Evolutionary conservation across 148 eudicot genomes (phyloP), one percentile per base, ranked within the genome.

Genomic region (Diospyros lotus): DNA sequence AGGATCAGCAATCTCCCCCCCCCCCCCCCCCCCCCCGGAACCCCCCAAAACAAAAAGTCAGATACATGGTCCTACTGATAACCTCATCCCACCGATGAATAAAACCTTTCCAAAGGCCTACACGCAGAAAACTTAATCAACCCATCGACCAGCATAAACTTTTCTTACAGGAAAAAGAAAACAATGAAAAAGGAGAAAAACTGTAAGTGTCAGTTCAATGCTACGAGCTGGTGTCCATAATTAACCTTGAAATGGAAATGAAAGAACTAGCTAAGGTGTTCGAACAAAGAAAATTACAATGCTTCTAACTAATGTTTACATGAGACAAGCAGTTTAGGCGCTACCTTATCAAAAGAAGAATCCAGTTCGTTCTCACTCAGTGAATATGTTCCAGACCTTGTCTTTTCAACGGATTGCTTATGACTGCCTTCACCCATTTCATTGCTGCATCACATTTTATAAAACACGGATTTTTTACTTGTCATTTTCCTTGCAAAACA

Each of bases 321-420:
- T 9, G 62, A 7, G 62, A 69, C 67, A 62, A 68, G 28, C 43
- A 44, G 48, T 42, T 51, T 66, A 17, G 43, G 14, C 63, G 79
- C 72, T 86, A 96, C 99, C 97, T 85, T 87, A 82, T 93, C 91
- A 88, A 96, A 96, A 52, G 93, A 86, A 81, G 91, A 88, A 82
- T 85, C 90, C 41, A 85, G 67, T 59, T 89, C 91, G 76, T 79
- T 85, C 68, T 77, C 82, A 68, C 73, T 78, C 54, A 75, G 77
- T 70, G 85, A 58, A 73, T 77, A 78, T 59, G 73, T 40, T 68
- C 67, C 71, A 60, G 80, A 64, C 73, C 75, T 55, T 67, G 56
- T 81, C 77, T 82, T 82, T 79, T 66, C 75, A 81, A 76, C 64
- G 64, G 82, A 73, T 58, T 81, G 73, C 70, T 39, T 44, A 67